phyloP scores from a whole-genome alignment of 257 asterid genomes.

The Jacaranda mimosifolia region DNA sequence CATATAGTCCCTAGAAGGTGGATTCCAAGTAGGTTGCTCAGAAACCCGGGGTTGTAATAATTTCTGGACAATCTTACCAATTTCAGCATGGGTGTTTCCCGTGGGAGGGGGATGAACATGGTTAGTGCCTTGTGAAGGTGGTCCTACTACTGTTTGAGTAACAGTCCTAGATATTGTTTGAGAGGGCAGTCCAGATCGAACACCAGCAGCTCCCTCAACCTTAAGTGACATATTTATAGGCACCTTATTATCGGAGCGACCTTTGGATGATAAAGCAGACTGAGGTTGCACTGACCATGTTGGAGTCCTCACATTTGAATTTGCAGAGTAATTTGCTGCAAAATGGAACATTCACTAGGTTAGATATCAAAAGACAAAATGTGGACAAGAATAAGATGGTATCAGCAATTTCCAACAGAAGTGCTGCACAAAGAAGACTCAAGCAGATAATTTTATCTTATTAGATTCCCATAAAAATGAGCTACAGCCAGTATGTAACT shows the following conservation, averaged over 20 bases:
- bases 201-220: constrained; percentile 68
- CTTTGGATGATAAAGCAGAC: constrained; percentile 56
- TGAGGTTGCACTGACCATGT: constrained; percentile 81
- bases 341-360: constrained; percentile 29
- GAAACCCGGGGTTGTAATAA: constrained; percentile 60
- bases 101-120: constrained; percentile 48
- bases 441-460: constrained; percentile 14
- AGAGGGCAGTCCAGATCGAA: constrained; percentile 54
- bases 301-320: constrained; percentile 63
- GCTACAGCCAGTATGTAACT: constrained; percentile 9
- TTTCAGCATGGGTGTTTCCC: constrained; percentile 76
- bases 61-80: constrained; percentile 81
- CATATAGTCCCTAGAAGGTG: constrained; percentile 96
- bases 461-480: constrained; percentile 14
- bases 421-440: neutral
- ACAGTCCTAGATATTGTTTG: constrained; percentile 59
- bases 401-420: neutral
- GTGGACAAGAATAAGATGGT: constrained; percentile 30
- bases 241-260: constrained; percentile 60
- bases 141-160: constrained; percentile 63
- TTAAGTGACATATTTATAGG: constrained; percentile 55
- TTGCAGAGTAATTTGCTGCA: constrained; percentile 68
- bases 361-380: neutral
- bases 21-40: constrained; percentile 78
- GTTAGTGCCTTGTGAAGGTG: constrained; percentile 56